Conservation (phyloP, 441 rosid species). For the Euphorbia corollata region DNA sequence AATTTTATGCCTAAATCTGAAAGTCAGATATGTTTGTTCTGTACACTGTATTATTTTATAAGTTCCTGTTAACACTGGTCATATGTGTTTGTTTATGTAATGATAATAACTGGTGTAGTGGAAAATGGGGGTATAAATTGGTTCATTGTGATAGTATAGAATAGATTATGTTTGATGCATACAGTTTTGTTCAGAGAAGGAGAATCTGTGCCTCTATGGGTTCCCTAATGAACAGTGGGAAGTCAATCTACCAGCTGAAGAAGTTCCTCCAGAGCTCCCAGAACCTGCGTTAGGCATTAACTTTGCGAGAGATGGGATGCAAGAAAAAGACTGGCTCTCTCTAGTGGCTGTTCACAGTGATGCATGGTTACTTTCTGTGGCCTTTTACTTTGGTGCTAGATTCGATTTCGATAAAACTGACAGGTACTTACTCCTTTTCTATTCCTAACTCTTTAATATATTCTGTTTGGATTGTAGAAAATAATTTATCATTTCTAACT, state of each 20-base stretch:
- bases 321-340: conserved; percentile 63
- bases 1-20: too few relatives aligned
- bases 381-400: conserved; percentile 64
- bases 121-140: not conserved
- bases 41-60: too few relatives aligned
- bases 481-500: not conserved
- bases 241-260: conserved; percentile 41
- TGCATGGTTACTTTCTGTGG: conserved; percentile 66
- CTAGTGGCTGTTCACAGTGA: conserved; percentile 60
- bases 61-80: too few relatives aligned
- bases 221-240: conserved; percentile 69
- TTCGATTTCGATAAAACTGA: conserved; percentile 51
- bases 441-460: not conserved
- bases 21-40: too few relatives aligned
- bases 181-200: conserved; percentile 37
- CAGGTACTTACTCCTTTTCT: conserved; percentile 28
- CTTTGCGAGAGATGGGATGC: conserved; percentile 76
- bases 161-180: not conserved
- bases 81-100: not conserved
- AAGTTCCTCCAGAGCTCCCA: conserved; percentile 37
- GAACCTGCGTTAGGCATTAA: conserved; percentile 72
- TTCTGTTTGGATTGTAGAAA: not conserved
- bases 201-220: conserved; percentile 60
- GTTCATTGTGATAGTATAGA: too few relatives aligned
- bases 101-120: not conserved